These are phyloP conservation scores for Colletotrichum tanaceti DNA, from an alignment of 2,329 filamentous ascomycete genomes.

Conservation along the genomic window DNA sequence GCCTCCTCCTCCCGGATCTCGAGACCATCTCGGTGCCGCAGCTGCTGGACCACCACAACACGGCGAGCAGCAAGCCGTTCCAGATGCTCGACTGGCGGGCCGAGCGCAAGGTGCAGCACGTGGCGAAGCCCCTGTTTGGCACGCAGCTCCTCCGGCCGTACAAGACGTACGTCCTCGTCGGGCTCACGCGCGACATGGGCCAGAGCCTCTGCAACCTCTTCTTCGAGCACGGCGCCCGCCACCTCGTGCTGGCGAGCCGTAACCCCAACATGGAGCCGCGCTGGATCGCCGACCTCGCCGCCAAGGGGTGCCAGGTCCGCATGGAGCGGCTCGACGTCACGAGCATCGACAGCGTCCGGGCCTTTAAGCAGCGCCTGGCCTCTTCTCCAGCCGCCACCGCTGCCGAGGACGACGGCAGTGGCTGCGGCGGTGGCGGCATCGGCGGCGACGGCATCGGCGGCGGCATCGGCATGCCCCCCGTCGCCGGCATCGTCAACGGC, in stretches of 20 bases:
- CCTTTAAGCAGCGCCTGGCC: constrained; percentile 41
- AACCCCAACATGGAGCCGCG: constrained; percentile 46
- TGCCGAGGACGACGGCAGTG: too few species aligned
- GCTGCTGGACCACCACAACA: constrained; percentile 42
- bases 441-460: too few species aligned
- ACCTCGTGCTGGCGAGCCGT: constrained; percentile 53
- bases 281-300: constrained; percentile 39
- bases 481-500: constrained; percentile 56
- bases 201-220: constrained; percentile 53
- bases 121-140: constrained; percentile 44
- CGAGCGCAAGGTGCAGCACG: constrained; percentile 46
- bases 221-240: constrained; percentile 49
- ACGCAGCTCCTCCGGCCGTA: constrained; percentile 46
- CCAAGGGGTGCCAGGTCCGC: constrained; percentile 37
- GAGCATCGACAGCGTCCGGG: constrained; percentile 37
- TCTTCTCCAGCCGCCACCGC: too few species aligned
- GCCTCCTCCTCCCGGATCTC: constrained; percentile 17
- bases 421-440: too few species aligned
- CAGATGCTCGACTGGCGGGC: constrained; percentile 55
- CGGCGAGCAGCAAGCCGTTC: constrained; percentile 42
- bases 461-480: constrained; percentile 44
- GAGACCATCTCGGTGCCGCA: constrained; percentile 44
- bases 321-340: constrained; percentile 44
- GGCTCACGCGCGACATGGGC: constrained; percentile 50
- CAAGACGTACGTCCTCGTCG: constrained; percentile 50